Percentiles rank a stretch among this genome's conserved stretches.
Conservation (phyloP, 2,329 filamentous ascomycete genomes). For the Alternaria burnsii region DNA sequence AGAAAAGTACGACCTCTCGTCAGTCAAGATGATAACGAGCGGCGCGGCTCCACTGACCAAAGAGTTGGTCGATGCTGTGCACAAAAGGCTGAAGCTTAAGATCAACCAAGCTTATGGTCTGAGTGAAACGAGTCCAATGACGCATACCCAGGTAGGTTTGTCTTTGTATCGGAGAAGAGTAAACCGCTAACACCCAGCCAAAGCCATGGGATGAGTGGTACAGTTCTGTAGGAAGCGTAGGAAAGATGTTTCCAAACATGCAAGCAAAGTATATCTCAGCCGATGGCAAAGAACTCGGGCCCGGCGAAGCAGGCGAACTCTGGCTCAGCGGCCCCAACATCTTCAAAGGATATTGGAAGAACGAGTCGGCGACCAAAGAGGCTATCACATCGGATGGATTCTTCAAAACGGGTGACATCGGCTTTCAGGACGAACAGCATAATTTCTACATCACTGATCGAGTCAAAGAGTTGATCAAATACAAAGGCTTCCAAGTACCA, state of each 20-base stretch:
- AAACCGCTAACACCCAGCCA: background rate
- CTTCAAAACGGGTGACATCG: constrained; percentile 43
- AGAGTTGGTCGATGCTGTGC: constrained; percentile 79
- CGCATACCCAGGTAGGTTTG: constrained; percentile 31
- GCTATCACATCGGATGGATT: constrained; percentile 77
- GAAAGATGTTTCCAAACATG: constrained; percentile 79
- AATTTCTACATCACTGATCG: constrained; percentile 46
- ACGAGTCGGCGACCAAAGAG: constrained; percentile 71
- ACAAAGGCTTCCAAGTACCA: constrained; percentile 43
- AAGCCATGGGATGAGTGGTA: constrained; percentile 39
- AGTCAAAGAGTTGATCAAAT: constrained; percentile 46
- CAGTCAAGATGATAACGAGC: constrained; percentile 81
- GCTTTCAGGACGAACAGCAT: constrained; percentile 33
- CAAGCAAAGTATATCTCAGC: constrained; percentile 78
- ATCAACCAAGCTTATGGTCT: constrained; percentile 38
- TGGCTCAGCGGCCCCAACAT: constrained; percentile 82
- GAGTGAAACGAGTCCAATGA: constrained; percentile 38
- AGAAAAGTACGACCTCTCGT: constrained; percentile 79
- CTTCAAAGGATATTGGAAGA: constrained; percentile 79
- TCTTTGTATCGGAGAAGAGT: too few relatives aligned
- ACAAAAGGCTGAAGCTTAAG: constrained; percentile 68
- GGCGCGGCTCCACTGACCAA: constrained; percentile 83
- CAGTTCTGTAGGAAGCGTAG: constrained; percentile 72
- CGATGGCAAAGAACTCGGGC: constrained; percentile 63
- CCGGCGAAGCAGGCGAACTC: constrained; percentile 64